Evolutionary conservation across 139 green algal genomes (phyloP).

Genomic region (Raphidocelis subcapitata): DNA sequence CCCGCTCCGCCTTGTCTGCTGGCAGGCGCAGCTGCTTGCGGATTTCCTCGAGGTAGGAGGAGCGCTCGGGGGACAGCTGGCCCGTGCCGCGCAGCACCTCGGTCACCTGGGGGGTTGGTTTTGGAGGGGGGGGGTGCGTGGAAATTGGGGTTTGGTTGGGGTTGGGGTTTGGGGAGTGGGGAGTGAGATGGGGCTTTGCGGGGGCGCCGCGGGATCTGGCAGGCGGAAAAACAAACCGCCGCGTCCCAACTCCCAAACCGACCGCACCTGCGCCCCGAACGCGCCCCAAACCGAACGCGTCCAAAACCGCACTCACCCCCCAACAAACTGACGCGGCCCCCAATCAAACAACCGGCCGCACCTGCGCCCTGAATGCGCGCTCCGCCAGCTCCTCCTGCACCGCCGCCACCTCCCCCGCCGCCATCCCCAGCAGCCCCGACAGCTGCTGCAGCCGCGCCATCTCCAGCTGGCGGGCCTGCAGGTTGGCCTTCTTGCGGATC

Average conservation of each 20-base stretch:
- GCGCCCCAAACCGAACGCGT: too few relatives aligned
- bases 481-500: slow-evolving; percentile 59
- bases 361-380: slow-evolving; percentile 86
- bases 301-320: too few relatives aligned
- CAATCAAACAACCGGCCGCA: neutral
- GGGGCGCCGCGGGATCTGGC: too few relatives aligned
- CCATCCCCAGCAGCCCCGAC: slow-evolving; percentile 55
- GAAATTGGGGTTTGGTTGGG: too few relatives aligned
- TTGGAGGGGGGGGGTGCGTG: too few relatives aligned
- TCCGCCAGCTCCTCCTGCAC: slow-evolving; percentile 89
- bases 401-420: slow-evolving; percentile 43
- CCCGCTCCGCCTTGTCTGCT: slow-evolving; percentile 83
- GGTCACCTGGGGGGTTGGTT: slow-evolving; percentile 27
- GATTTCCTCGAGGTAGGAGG: slow-evolving; percentile 77
- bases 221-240: too few relatives aligned
- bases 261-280: too few relatives aligned
- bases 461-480: slow-evolving; percentile 20
- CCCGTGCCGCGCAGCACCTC: slow-evolving; percentile 63
- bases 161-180: too few relatives aligned
- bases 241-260: too few relatives aligned
- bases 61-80: slow-evolving; percentile 71
- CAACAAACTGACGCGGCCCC: too few relatives aligned
- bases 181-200: too few relatives aligned
- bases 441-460: slow-evolving; percentile 48
- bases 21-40: slow-evolving; percentile 78